These are phyloP conservation scores for Brassica nigra DNA, from an alignment of 345 rosid species.

Conservation along the genomic window DNA sequence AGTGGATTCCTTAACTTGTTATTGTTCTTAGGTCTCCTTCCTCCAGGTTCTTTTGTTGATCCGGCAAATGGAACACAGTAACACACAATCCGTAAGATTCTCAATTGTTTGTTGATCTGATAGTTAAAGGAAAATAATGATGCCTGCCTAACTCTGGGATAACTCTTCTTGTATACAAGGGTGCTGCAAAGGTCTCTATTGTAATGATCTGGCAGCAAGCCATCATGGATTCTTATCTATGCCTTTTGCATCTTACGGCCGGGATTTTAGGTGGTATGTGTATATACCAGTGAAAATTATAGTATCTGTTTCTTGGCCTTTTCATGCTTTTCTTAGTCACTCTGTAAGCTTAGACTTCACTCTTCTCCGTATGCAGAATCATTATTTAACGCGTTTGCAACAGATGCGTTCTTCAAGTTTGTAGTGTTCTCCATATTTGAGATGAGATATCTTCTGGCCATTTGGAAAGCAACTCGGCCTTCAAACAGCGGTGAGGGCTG, in stretches of 20 bases:
- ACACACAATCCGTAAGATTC: constrained; percentile 87
- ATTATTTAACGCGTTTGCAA: constrained; percentile 95
- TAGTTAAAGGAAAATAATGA: neutral
- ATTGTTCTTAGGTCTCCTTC: constrained; percentile 69
- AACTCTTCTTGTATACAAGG: constrained; percentile 48
- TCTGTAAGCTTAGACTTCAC: constrained; percentile 9
- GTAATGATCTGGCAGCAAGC: constrained; percentile 97
- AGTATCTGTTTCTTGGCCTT: neutral
- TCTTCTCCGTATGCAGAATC: constrained; percentile 65
- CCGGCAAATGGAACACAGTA: constrained; percentile 97
- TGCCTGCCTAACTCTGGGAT: constrained; percentile 13
- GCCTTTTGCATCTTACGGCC: constrained; percentile 94
- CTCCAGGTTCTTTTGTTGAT: constrained; percentile 94
- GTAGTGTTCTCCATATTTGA: constrained; percentile 97
- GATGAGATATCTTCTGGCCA: constrained; percentile 96
- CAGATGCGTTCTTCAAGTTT: constrained; percentile 98
- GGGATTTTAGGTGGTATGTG: constrained; percentile 90
- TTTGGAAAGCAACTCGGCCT: constrained; percentile 97
- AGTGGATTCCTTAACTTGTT: constrained; percentile 58
- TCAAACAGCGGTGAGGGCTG: constrained; percentile 93
- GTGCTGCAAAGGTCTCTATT: constrained; percentile 96
- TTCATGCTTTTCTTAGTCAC: constrained; percentile 2
- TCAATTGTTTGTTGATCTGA: constrained; percentile 6
- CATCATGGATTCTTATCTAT: constrained; percentile 96
- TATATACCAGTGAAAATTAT: constrained; percentile 27